Evolutionary conservation across 805 yeast genomes (phyloP).

Genomic region (Barnettozyma pratensis): DNA sequence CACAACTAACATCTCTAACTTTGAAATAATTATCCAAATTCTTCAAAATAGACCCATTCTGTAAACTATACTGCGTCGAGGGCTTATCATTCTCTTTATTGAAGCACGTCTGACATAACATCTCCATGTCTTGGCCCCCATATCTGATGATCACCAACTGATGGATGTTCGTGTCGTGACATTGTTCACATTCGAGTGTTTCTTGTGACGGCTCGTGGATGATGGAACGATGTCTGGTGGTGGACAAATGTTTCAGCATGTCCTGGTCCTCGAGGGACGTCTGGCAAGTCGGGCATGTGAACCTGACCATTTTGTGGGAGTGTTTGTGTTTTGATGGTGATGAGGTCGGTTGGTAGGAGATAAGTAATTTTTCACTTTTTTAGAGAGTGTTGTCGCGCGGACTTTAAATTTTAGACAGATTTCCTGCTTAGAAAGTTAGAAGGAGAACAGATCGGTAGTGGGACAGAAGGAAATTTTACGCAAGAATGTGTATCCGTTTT

Average conservation of each 20-base stretch:
- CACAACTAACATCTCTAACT: slow-evolving; percentile 48
- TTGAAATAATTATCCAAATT: slow-evolving; percentile 42
- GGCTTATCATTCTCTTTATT: slow-evolving; percentile 39
- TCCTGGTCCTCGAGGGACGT: slow-evolving; percentile 29
- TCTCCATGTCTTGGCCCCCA: slow-evolving; percentile 50
- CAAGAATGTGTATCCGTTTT: too few relatives aligned
- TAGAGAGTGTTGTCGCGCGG: too few relatives aligned
- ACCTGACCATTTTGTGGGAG: slow-evolving; percentile 18
- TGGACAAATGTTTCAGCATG: slow-evolving; percentile 46
- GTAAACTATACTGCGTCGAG: slow-evolving; percentile 43
- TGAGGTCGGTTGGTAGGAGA: too few relatives aligned
- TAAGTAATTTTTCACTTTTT: too few relatives aligned
- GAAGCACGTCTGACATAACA: slow-evolving; percentile 44
- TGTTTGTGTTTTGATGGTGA: too few relatives aligned
- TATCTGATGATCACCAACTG: slow-evolving; percentile 44
- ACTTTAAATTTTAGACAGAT: too few relatives aligned
- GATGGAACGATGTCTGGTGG: slow-evolving; percentile 49
- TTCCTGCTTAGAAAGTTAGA: too few relatives aligned
- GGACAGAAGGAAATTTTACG: too few relatives aligned
- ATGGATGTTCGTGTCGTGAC: slow-evolving; percentile 50
- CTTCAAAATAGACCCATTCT: slow-evolving; percentile 51
- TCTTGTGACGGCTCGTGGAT: slow-evolving; percentile 32
- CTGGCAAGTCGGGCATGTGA: slow-evolving; percentile 45
- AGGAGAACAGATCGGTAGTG: too few relatives aligned
- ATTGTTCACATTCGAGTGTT: slow-evolving; percentile 48